phyloP scores from a whole-genome alignment of 2,329 filamentous ascomycete genomes.

The Colletotrichum tamarilloi region DNA sequence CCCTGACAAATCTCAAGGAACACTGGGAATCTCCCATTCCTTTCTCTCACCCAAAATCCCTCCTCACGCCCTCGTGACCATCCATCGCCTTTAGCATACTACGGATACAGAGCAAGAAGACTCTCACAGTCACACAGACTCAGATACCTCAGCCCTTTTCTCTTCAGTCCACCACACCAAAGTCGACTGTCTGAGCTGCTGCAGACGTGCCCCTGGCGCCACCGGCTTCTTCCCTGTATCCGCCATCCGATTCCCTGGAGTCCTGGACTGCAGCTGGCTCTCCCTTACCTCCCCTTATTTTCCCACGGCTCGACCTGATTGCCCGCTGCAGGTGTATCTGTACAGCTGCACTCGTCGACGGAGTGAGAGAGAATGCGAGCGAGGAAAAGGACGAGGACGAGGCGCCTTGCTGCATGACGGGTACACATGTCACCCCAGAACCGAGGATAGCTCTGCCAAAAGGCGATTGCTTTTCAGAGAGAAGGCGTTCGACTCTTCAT shows the following conservation, averaged over 20 bases:
- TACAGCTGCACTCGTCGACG: not conserved
- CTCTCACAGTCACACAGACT: not conserved
- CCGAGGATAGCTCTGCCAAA: slow-evolving; percentile 4
- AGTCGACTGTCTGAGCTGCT: not conserved
- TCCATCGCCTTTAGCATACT: not conserved
- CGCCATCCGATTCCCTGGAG: not conserved
- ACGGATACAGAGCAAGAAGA: too few relatives aligned
- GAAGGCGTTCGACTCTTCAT: not conserved
- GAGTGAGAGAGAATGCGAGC: not conserved
- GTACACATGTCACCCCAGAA: slow-evolving; percentile 11
- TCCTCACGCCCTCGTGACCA: not conserved
- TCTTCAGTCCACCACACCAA: not conserved
- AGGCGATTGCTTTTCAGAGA: not conserved
- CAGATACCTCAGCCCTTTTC: not conserved
- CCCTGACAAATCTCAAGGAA: slow-evolving; percentile 24
- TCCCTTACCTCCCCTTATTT: not conserved
- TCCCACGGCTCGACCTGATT: not conserved
- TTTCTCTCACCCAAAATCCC: not conserved
- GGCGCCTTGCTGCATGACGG: not conserved
- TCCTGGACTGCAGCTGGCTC: not conserved
- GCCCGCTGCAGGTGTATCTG: not conserved
- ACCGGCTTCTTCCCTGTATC: slow-evolving; percentile 17
- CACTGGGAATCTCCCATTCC: not conserved
- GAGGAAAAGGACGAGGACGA: not conserved
- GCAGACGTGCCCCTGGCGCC: slow-evolving; percentile 12